phyloP scores from a whole-genome alignment of 129 eudicot species.

The Silybum marianum region DNA sequence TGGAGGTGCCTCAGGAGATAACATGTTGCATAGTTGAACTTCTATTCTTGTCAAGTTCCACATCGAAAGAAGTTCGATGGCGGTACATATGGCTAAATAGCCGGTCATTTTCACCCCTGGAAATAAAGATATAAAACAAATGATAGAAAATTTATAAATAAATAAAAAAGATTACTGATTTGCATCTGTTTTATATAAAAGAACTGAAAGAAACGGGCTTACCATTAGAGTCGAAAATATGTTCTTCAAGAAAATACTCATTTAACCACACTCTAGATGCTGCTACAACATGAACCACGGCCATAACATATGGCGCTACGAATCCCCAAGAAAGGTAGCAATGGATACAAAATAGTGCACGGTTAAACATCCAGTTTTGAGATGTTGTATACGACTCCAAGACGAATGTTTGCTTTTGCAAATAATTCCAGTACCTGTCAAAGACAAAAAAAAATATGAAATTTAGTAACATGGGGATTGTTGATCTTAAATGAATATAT shows the following conservation, averaged over 20 bases:
- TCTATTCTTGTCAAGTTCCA: conserved; percentile 97
- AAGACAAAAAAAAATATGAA: not conserved
- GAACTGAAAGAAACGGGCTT: conserved; percentile 22
- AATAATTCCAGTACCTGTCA: conserved; percentile 89
- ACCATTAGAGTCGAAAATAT: conserved; percentile 52
- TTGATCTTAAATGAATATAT: not conserved
- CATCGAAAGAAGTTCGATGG: conserved; percentile 87
- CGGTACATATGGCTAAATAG: conserved; percentile 58
- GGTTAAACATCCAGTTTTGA: conserved; percentile 78
- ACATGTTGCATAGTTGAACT: conserved; percentile 84
- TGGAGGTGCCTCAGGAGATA: conserved; percentile 93
- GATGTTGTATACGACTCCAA: conserved; percentile 80
- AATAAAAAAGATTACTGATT: not conserved
- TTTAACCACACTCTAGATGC: conserved; percentile 57
- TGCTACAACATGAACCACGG: conserved; percentile 67
- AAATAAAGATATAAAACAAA: not conserved
- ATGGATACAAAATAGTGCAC: conserved; percentile 74
- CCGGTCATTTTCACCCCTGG: conserved; percentile 58
- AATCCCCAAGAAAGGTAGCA: conserved; percentile 94
- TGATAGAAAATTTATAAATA: not conserved
- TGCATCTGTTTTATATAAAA: not conserved
- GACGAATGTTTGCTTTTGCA: conserved; percentile 95
- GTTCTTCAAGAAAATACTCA: conserved; percentile 46
- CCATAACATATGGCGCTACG: conserved; percentile 80
- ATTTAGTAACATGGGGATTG: conserved; percentile 11